Conservation (phyloP, 495 filamentous ascomycete genomes). For the Rhizodiscina lignyota region DNA sequence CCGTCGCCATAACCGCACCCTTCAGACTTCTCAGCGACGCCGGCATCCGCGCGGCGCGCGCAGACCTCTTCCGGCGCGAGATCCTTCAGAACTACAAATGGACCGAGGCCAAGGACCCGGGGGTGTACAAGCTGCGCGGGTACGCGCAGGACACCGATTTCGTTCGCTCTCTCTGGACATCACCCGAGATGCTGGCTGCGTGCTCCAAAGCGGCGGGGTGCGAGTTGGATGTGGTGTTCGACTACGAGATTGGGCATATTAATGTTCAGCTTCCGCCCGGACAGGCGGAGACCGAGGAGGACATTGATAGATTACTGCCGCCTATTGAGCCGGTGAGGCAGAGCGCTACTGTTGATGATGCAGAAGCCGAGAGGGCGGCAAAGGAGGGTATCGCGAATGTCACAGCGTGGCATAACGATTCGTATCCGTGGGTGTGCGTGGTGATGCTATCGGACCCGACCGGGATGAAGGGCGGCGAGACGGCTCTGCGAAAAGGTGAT, state of each 20-base stretch:
- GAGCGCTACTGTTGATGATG: too few relatives aligned
- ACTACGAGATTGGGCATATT: not conserved
- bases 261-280: not conserved
- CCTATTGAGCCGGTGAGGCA: too few relatives aligned
- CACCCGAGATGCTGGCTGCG: not conserved
- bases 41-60: not conserved
- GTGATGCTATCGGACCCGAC: slow-evolving; percentile 10
- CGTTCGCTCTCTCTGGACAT: not conserved
- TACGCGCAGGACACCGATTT: not conserved
- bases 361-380: too few relatives aligned
- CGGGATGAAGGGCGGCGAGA: slow-evolving; percentile 12
- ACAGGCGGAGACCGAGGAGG: too few relatives aligned
- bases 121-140: not conserved
- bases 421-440: slow-evolving; percentile 11
- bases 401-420: slow-evolving; percentile 19
- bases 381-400: too few relatives aligned
- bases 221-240: not conserved
- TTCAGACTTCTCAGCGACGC: not conserved
- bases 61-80: too few relatives aligned
- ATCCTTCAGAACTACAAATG: too few relatives aligned
- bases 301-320: too few relatives aligned
- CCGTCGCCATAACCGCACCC: not conserved
- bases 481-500: slow-evolving; percentile 5
- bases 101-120: too few relatives aligned
- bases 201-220: not conserved